These are phyloP conservation scores for Vitis cinerea DNA, from an alignment of 164 flowering plant species.

Conservation along the genomic window DNA sequence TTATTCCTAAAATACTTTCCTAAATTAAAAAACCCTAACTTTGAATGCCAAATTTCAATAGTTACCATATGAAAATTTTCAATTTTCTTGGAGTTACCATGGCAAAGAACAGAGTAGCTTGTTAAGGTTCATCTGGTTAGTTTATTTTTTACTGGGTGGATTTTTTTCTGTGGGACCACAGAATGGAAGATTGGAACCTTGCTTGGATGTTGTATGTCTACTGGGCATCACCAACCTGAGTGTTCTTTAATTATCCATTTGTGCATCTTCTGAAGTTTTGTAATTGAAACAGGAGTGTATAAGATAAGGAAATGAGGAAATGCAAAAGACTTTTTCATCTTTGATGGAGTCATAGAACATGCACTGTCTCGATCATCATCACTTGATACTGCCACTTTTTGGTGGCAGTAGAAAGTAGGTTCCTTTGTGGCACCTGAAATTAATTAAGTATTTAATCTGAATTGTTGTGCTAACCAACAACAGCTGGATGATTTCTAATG, in stretches of 20 bases:
- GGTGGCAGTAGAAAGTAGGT: conserved; percentile 2
- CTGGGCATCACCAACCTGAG: neutral
- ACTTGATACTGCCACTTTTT: neutral
- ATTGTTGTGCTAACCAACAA: no score
- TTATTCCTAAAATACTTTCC: no score
- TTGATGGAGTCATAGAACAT: neutral
- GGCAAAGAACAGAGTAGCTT: neutral
- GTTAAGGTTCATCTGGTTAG: neutral
- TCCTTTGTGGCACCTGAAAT: neutral
- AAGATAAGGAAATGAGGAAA: neutral
- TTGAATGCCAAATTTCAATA: no score
- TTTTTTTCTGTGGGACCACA: neutral
- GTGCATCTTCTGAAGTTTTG: neutral
- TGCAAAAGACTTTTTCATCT: neutral
- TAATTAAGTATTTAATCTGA: neutral
- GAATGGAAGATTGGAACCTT: neutral
- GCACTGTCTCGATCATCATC: neutral
- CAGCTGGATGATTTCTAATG: no score
- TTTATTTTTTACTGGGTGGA: neutral
- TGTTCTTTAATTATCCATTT: neutral
- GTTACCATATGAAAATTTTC: neutral
- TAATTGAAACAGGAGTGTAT: neutral
- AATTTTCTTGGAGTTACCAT: neutral
- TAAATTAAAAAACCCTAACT: no score
- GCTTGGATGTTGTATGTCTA: conserved; percentile 1